Base-by-base conservation (phyloP, 2,329 filamentous ascomycete species). In the Nothophoma quercina region DNA sequence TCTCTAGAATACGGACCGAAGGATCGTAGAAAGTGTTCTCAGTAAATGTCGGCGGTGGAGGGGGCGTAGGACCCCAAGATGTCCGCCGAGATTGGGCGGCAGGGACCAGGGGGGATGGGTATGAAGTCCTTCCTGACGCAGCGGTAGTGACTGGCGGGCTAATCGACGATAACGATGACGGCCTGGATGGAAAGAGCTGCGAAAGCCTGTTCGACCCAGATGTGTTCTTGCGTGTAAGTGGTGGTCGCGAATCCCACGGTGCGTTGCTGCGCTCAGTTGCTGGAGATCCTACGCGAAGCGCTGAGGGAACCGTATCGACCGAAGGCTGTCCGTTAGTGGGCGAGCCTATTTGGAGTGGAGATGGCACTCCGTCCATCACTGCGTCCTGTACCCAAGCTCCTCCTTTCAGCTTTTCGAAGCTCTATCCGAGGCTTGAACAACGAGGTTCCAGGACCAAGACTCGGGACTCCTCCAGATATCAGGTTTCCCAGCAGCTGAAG, bases 181-280 rank as follows among this genome's bases (percentile, higher is more conserved):
- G 67, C 10, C 67, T 64, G 12, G 71, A 72, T 12, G 69, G 72
- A 36, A 73, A 75, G n/a, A 74, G 60, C 46, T 71, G 69, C n/a
- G 71, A 71, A 6, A 74, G 63, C 38, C 68, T 63, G 36, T 69
- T 64, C 16, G 71, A 73, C 3, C 64, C 65, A 5, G 70, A 71
- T 0, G 67, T 72, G 22, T 62, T 65, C 48, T 67, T 63, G 28
- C 64, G 68, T 29, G 29, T 50, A 26, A 67, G 62, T 7, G 62
- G 55, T 41, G 71, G 69, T 35, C 67, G 64, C 40, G 50, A 38
- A 16, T 62, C 49, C 28, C 49, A 51, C 21, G 59, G 50, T 10
- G 53, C 51, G 33, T 40, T 51, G 23, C 39, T 52, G 16, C 43
- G 38, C 13, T 63, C 61, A 6, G 61, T 54, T 8, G 57, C 55